These are phyloP conservation scores for Rhytidhysteron rufulum DNA, from an alignment of 2,329 filamentous ascomycete genomes.

Conservation along the genomic window DNA sequence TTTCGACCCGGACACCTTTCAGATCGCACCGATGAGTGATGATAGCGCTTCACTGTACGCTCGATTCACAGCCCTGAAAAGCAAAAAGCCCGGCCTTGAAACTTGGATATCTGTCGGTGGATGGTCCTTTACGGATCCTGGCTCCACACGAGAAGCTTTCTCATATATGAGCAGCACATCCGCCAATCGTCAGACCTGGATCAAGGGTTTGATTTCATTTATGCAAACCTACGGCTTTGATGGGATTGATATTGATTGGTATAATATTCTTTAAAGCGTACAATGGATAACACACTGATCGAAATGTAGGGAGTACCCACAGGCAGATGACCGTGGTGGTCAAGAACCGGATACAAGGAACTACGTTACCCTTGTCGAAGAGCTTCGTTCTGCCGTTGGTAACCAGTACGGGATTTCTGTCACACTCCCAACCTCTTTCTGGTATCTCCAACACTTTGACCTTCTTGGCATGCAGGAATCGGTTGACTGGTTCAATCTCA, in stretches of 20 bases:
- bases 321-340: conserved; percentile 33
- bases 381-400: conserved; percentile 5
- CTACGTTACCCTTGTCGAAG: conserved; percentile 8
- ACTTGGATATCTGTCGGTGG: conserved; percentile 37
- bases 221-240: conserved; percentile 41
- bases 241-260: conserved; percentile 44
- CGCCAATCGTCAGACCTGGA: conserved; percentile 26
- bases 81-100: conserved; percentile 16
- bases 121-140: conserved; percentile 32
- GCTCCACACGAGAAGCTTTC: too few species aligned
- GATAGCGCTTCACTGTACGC: conserved; percentile 19
- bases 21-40: conserved; percentile 15
- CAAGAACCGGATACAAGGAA: conserved; percentile 25
- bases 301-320: conserved; percentile 17
- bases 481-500: conserved; percentile 43
- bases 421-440: conserved; percentile 17
- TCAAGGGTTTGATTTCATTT: conserved; percentile 32
- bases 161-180: conserved; percentile 18
- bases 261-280: too few species aligned
- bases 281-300: too few species aligned
- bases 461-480: conserved; percentile 10
- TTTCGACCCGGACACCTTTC: conserved; percentile 30
- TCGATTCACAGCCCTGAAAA: conserved; percentile 15
- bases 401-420: conserved; percentile 13
- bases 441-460: conserved; percentile 20